Evolutionary conservation across 2,329 filamentous ascomycete genomes (phyloP).

Genomic region (Fusarium transvaalense): DNA sequence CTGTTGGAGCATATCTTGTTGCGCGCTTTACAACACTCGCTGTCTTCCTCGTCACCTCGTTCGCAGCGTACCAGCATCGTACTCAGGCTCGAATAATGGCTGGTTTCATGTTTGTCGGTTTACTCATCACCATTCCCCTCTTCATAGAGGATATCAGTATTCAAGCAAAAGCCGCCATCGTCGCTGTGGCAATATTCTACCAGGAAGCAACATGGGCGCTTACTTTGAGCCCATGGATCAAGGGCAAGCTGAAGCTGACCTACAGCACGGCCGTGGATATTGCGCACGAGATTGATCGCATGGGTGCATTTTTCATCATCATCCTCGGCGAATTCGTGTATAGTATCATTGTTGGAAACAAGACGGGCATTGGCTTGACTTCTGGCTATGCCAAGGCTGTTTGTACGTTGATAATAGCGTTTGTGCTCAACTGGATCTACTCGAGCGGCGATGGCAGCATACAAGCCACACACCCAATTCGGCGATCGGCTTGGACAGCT

Average conservation of each 20-base stretch:
- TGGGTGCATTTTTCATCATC: conserved; percentile 65
- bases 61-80: conserved; percentile 62
- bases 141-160: conserved; percentile 58
- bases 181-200: conserved; percentile 57
- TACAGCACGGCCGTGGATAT: conserved; percentile 64
- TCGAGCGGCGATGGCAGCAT: conserved; percentile 62
- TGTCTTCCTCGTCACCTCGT: conserved; percentile 58
- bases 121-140: conserved; percentile 59
- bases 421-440: conserved; percentile 65
- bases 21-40: conserved; percentile 58
- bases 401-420: conserved; percentile 63
- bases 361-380: conserved; percentile 60
- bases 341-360: conserved; percentile 61
- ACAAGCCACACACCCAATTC: conserved; percentile 58
- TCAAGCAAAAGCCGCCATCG: conserved; percentile 57
- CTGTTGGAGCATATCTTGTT: conserved; percentile 61
- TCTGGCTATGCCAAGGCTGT: conserved; percentile 58
- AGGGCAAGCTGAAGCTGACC: conserved; percentile 56
- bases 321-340: conserved; percentile 65
- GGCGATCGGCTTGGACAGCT: conserved; percentile 59
- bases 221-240: conserved; percentile 59
- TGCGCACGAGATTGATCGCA: conserved; percentile 62
- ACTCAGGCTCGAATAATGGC: conserved; percentile 60
- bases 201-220: conserved; percentile 60
- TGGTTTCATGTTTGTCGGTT: conserved; percentile 55